phyloP scores from a whole-genome alignment of 208 protist genomes.

The Porcisia hertigi region DNA sequence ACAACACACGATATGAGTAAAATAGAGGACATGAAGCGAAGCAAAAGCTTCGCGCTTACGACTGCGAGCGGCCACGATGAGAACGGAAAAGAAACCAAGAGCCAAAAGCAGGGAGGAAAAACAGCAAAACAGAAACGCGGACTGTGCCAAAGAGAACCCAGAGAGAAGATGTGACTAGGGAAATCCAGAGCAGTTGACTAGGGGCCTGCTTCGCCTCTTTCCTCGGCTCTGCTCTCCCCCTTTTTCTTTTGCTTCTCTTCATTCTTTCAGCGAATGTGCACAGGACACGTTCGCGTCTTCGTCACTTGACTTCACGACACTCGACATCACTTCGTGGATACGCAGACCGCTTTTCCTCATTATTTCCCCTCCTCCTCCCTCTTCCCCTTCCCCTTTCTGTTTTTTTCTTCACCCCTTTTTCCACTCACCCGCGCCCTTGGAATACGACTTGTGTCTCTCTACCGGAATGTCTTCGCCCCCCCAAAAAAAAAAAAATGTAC shows the following conservation, averaged over 20 bases:
- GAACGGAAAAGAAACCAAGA: background rate
- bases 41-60: background rate
- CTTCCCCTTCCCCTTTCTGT: background rate
- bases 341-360: background rate
- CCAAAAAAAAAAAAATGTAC: background rate
- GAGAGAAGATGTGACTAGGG: background rate
- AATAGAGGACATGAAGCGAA: background rate
- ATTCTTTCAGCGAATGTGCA: background rate
- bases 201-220: background rate
- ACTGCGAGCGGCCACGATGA: background rate
- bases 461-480: background rate
- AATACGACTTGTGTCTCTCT: too few species aligned
- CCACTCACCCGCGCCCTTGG: background rate
- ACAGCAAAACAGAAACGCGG: background rate
- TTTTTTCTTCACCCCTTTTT: background rate
- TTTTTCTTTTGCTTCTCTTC: background rate
- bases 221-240: background rate
- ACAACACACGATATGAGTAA: background rate
- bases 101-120: background rate
- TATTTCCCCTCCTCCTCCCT: too few species aligned
- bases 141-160: background rate
- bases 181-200: background rate
- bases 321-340: background rate
- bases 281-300: background rate
- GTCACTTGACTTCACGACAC: background rate